phyloP scores from a whole-genome alignment of 352 stramenopile genomes.

The Pythium dissotocum region DNA sequence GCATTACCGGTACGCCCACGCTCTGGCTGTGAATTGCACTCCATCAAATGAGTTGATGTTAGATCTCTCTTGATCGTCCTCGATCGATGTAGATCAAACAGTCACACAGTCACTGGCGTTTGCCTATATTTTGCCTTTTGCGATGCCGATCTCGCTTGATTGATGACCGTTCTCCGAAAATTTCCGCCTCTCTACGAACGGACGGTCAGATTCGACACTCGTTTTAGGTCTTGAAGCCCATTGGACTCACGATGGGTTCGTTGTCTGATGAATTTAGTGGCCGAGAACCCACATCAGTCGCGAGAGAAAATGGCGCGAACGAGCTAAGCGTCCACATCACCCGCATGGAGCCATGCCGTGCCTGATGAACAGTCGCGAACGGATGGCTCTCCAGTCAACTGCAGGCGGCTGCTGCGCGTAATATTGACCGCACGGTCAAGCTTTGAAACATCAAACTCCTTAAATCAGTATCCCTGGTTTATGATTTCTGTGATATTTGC shows the following conservation, averaged over 20 bases:
- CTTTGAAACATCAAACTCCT: neutral
- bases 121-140: neutral
- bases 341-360: neutral
- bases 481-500: neutral
- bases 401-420: neutral
- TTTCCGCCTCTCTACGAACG: neutral
- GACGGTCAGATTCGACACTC: neutral
- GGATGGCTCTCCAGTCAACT: neutral
- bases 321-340: neutral
- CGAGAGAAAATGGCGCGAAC: neutral
- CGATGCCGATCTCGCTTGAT: neutral
- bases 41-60: neutral
- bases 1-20: neutral
- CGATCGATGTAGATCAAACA: neutral
- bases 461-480: neutral
- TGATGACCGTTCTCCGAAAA: neutral
- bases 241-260: slow-evolving; percentile 4
- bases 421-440: neutral
- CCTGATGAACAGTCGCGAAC: neutral
- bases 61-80: neutral
- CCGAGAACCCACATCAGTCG: neutral
- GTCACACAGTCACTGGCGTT: neutral
- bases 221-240: neutral
- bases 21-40: neutral
- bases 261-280: neutral